A percentile compares a stretch with the other conserved stretches of the same genome.
These are phyloP conservation scores for Backusella sp. DNA, from an alignment of 192 early-diverging fungal species.

Conservation along the genomic window DNA sequence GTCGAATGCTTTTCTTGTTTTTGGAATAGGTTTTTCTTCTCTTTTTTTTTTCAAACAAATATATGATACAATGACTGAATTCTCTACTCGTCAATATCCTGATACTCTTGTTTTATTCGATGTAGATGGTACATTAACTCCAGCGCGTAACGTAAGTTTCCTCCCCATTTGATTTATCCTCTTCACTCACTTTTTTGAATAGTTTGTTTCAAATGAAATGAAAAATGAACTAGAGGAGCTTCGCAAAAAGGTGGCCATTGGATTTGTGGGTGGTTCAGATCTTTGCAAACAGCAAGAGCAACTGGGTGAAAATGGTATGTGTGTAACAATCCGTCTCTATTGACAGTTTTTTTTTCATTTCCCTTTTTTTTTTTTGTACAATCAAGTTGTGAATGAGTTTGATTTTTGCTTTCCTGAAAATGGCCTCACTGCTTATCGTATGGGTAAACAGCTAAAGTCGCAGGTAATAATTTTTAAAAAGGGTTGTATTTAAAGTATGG, in stretches of 20 bases:
- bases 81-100: slow-evolving; percentile 63
- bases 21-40: not conserved
- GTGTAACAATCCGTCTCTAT: not conserved
- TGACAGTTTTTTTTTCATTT: not conserved
- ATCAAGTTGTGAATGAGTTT: slow-evolving; percentile 65
- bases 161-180: not conserved
- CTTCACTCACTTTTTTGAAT: slow-evolving; percentile 23
- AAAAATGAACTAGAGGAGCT: slow-evolving; percentile 68
- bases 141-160: slow-evolving; percentile 80
- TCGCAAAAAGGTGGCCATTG: slow-evolving; percentile 87
- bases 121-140: slow-evolving; percentile 96
- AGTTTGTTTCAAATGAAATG: slow-evolving; percentile 80
- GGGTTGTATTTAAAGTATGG: not conserved
- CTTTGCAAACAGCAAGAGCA: slow-evolving; percentile 94
- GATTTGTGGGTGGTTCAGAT: slow-evolving; percentile 97
- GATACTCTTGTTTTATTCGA: slow-evolving; percentile 87
- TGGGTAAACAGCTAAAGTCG: slow-evolving; percentile 66
- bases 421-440: slow-evolving; percentile 89
- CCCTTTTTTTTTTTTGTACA: slow-evolving; percentile 1
- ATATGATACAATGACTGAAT: slow-evolving; percentile 18
- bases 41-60: not conserved
- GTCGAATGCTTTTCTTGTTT: not conserved
- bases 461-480: slow-evolving; percentile 41
- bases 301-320: slow-evolving; percentile 75
- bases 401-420: slow-evolving; percentile 98